Evolutionary conservation across 2,329 filamentous ascomycete species (phyloP).

Genomic region (Alternaria conjuncta): DNA sequence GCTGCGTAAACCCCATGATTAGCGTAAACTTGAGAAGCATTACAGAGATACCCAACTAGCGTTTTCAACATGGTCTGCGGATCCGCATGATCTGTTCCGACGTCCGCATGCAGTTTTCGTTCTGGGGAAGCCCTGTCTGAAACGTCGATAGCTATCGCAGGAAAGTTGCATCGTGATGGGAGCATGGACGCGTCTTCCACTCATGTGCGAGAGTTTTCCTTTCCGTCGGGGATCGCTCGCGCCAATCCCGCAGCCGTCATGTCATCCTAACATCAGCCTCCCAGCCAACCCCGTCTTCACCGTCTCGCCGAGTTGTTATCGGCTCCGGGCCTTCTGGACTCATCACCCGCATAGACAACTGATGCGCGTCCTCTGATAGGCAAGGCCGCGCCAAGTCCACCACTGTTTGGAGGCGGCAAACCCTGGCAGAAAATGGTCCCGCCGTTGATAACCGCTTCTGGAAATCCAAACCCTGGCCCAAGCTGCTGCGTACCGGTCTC

Average conservation of each 20-base stretch:
- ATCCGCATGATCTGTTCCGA: slow-evolving; percentile 15
- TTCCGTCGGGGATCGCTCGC: slow-evolving; percentile 23
- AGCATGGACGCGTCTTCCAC: slow-evolving; percentile 13
- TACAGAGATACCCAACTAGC: slow-evolving; percentile 34
- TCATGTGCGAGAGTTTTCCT: slow-evolving; percentile 18
- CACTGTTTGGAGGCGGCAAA: slow-evolving; percentile 19
- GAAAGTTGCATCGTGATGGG: slow-evolving; percentile 18
- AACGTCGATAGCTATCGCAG: slow-evolving; percentile 11
- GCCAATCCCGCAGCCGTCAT: slow-evolving; percentile 26
- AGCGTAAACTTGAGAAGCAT: slow-evolving; percentile 6
- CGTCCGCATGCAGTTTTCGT: not conserved
- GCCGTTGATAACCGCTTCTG: slow-evolving; percentile 42
- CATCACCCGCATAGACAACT: slow-evolving; percentile 23
- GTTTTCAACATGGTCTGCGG: slow-evolving; percentile 22
- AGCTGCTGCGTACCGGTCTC: slow-evolving; percentile 21
- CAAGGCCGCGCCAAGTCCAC: slow-evolving; percentile 15
- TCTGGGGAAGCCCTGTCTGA: slow-evolving; percentile 7
- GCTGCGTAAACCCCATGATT: slow-evolving; percentile 25
- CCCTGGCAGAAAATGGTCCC: slow-evolving; percentile 30
- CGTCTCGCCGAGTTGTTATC: slow-evolving; percentile 26
- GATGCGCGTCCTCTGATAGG: slow-evolving; percentile 22
- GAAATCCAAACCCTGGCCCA: slow-evolving; percentile 36
- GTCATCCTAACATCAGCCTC: slow-evolving; percentile 10
- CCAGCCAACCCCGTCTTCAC: slow-evolving; percentile 10
- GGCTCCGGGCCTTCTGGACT: slow-evolving; percentile 17